A percentile compares a stretch with the other conserved stretches of the same genome.
phyloP scores from a whole-genome alignment of 768 basidiomycete species.

The Pholiota microspora region DNA sequence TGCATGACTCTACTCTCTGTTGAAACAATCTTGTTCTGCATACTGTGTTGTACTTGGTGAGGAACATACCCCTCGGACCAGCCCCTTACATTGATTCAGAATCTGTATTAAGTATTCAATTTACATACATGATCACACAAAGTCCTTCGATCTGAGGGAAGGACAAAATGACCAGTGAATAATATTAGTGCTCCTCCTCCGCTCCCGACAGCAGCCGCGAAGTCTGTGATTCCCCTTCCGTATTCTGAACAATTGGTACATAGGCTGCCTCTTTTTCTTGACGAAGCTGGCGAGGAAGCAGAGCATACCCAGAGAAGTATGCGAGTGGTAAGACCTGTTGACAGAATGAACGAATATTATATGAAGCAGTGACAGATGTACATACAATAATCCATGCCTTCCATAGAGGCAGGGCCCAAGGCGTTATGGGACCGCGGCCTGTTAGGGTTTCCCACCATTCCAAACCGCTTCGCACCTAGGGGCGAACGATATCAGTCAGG shows the following conservation, averaged over 20 bases:
- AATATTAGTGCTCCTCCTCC: conserved; percentile 12
- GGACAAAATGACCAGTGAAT: no score
- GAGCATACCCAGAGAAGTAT: conserved; percentile 43
- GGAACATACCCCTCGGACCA: no score
- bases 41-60: no score
- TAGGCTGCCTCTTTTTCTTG: conserved; percentile 30
- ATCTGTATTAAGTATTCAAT: no score
- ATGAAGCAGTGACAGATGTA: conserved; percentile 6
- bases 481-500: not conserved
- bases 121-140: no score
- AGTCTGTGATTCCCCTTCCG: conserved; percentile 11
- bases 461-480: conserved; percentile 42
- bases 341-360: not conserved
- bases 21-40: no score
- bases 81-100: no score
- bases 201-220: conserved; percentile 19
- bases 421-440: conserved; percentile 31
- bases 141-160: no score
- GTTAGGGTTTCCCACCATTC: conserved; percentile 40
- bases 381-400: conserved; percentile 46
- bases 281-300: conserved; percentile 41
- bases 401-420: conserved; percentile 41
- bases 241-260: conserved; percentile 14
- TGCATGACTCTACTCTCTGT: no score
- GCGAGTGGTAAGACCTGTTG: conserved; percentile 40